phyloP scores from a whole-genome alignment of 1,284 basidiomycete genomes.

The Puccinia triticina region DNA sequence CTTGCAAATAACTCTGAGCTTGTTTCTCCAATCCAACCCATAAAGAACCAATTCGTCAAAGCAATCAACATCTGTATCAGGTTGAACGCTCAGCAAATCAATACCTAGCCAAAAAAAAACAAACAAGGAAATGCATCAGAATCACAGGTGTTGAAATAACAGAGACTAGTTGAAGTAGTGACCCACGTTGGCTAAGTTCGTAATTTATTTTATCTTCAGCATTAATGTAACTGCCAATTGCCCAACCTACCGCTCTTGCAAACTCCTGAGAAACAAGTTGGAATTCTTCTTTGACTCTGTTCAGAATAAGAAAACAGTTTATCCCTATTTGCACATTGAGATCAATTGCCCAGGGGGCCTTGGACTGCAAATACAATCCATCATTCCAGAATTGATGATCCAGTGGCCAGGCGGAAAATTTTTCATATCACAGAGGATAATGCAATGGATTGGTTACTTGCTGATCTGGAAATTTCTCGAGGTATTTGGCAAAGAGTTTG shows the following conservation, averaged over 20 bases:
- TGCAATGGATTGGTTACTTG: no score
- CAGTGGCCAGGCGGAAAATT: background rate
- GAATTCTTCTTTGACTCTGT: background rate
- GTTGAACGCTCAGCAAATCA: background rate
- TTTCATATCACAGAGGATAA: background rate
- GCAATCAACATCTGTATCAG: background rate
- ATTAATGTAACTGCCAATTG: background rate
- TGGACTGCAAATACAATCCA: background rate
- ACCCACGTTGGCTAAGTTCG: background rate
- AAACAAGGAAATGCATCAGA: background rate
- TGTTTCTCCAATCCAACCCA: background rate
- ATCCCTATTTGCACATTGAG: background rate
- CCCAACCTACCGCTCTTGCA: background rate
- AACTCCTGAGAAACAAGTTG: background rate
- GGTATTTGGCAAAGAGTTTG: background rate
- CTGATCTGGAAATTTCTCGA: background rate
- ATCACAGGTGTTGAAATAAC: background rate
- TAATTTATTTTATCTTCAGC: background rate
- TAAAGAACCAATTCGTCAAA: background rate
- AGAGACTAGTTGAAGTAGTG: background rate
- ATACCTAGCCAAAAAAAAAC: background rate
- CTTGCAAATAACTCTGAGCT: background rate
- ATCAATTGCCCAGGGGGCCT: background rate
- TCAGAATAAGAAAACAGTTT: background rate
- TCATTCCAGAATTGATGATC: conserved; percentile 2